phyloP scores from a whole-genome alignment of 2,329 filamentous ascomycete species.

The Decorospora gaudefroyi region DNA sequence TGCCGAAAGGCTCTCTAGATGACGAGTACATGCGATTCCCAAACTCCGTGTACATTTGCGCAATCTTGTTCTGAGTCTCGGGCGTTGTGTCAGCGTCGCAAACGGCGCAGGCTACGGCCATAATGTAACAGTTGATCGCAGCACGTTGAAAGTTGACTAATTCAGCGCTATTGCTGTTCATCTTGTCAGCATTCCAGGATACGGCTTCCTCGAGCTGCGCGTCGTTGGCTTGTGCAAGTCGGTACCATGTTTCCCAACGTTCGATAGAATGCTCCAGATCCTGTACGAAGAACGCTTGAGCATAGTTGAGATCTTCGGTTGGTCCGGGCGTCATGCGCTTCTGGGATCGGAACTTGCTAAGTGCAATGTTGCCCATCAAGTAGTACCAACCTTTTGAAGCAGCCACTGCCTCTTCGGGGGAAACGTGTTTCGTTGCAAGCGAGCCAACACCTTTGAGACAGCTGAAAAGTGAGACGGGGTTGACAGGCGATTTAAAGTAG shows the following conservation, averaged over 20 bases:
- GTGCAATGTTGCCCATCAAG: constrained; percentile 81
- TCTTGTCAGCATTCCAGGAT: constrained; percentile 86
- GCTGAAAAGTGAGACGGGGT: constrained; percentile 77
- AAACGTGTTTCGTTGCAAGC: constrained; percentile 53
- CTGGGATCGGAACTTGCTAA: constrained; percentile 82
- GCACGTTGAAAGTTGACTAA: constrained; percentile 75
- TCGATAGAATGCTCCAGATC: constrained; percentile 82
- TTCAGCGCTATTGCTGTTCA: constrained; percentile 80
- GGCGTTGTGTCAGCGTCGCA: constrained; percentile 59
- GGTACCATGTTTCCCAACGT: constrained; percentile 89
- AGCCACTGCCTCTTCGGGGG: constrained; percentile 68
- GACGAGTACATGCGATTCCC: constrained; percentile 70
- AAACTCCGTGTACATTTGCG: constrained; percentile 71
- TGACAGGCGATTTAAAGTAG: constrained; percentile 81
- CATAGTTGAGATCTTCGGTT: constrained; percentile 82
- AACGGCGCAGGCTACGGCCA: constrained; percentile 67
- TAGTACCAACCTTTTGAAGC: constrained; percentile 91
- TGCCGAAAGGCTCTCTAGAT: constrained; percentile 68
- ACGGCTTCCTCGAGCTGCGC: constrained; percentile 85
- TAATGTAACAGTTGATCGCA: constrained; percentile 77
- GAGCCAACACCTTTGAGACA: constrained; percentile 75
- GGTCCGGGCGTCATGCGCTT: constrained; percentile 78
- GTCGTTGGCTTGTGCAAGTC: constrained; percentile 84
- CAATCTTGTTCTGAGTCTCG: constrained; percentile 61
- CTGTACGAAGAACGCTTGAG: constrained; percentile 76